phyloP scores from a whole-genome alignment of 176 grass and related monocot genomes.

The Zea luxurians region DNA sequence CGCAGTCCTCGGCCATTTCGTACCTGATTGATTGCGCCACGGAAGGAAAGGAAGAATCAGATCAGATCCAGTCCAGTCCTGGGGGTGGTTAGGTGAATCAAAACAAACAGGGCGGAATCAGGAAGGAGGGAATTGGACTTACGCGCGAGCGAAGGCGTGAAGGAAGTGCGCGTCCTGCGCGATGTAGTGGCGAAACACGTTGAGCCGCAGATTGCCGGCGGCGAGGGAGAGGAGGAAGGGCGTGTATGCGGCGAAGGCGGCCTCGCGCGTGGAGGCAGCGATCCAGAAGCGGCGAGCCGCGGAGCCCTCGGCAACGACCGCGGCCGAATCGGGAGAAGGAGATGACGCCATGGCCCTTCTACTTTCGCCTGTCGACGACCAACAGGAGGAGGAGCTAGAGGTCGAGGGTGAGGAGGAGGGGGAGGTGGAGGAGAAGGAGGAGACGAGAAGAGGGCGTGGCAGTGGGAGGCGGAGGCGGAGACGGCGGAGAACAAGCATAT shows the following conservation, averaged over 20 bases:
- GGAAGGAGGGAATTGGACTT: slow-evolving; percentile 24
- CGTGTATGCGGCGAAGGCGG: slow-evolving; percentile 67
- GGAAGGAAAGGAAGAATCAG: background rate
- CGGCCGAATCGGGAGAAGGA: slow-evolving; percentile 31
- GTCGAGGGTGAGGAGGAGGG: slow-evolving; percentile 7
- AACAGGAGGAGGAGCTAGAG: background rate
- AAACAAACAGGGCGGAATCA: background rate
- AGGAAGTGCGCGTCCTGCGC: slow-evolving; percentile 86
- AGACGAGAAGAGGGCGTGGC: slow-evolving; percentile 11
- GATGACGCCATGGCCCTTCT: slow-evolving; percentile 34
- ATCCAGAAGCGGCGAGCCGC: slow-evolving; percentile 82
- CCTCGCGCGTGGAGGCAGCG: slow-evolving; percentile 63
- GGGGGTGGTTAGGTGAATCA: background rate
- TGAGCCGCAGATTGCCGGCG: slow-evolving; percentile 55
- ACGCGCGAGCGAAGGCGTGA: slow-evolving; percentile 78
- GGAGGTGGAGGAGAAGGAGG: background rate
- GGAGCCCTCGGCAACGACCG: slow-evolving; percentile 63
- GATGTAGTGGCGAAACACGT: slow-evolving; percentile 77
- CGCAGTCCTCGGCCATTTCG: slow-evolving; percentile 86
- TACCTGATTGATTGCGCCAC: slow-evolving; percentile 48
- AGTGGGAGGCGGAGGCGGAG: slow-evolving; percentile 34
- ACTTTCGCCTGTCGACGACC: background rate
- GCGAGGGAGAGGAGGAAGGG: slow-evolving; percentile 85
- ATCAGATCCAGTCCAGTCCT: slow-evolving; percentile 30
- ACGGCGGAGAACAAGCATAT: slow-evolving; percentile 40